Conservation (phyloP, 1,139 yeast genomes). For the Suhomyces kunorum region DNA sequence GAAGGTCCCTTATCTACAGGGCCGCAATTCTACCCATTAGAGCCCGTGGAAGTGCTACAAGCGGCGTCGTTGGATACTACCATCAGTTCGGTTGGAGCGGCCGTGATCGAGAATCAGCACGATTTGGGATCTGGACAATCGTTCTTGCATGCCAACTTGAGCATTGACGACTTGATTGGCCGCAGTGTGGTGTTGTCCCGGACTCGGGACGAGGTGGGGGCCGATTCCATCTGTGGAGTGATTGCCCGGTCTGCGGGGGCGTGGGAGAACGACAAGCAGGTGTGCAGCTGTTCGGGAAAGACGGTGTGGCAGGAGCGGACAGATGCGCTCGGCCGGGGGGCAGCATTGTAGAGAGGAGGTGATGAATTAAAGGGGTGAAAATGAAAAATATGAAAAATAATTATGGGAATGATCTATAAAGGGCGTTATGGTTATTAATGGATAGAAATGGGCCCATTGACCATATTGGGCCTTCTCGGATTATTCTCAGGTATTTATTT, state of each 20-base stretch:
- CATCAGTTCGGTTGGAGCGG: slow-evolving; percentile 43
- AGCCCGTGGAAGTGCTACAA: slow-evolving; percentile 35
- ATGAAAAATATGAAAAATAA: too few relatives aligned
- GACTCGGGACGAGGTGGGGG: slow-evolving; percentile 37
- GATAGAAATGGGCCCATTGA: too few relatives aligned
- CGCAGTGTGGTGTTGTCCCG: slow-evolving; percentile 68
- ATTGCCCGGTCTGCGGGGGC: slow-evolving; percentile 96
- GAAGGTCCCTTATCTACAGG: slow-evolving; percentile 76
- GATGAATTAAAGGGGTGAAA: too few relatives aligned
- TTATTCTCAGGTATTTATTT: too few relatives aligned
- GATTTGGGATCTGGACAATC: slow-evolving; percentile 55
- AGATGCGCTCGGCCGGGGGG: slow-evolving; percentile 66
- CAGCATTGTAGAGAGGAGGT: slow-evolving; percentile 3
- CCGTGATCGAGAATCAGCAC: slow-evolving; percentile 21
- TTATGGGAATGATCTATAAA: too few relatives aligned
- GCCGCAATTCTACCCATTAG: slow-evolving; percentile 44
- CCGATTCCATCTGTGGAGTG: slow-evolving; percentile 71
- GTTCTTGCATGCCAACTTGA: slow-evolving; percentile 58
- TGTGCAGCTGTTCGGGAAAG: slow-evolving; percentile 93
- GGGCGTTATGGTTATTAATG: too few relatives aligned
- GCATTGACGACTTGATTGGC: slow-evolving; percentile 71
- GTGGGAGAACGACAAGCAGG: slow-evolving; percentile 93
- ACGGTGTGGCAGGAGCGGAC: slow-evolving; percentile 92
- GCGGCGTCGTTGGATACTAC: slow-evolving; percentile 37
- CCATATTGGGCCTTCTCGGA: too few relatives aligned